These are phyloP conservation scores for Malus orientalis DNA, from an alignment of 306 rosid species.

Conservation along the genomic window DNA sequence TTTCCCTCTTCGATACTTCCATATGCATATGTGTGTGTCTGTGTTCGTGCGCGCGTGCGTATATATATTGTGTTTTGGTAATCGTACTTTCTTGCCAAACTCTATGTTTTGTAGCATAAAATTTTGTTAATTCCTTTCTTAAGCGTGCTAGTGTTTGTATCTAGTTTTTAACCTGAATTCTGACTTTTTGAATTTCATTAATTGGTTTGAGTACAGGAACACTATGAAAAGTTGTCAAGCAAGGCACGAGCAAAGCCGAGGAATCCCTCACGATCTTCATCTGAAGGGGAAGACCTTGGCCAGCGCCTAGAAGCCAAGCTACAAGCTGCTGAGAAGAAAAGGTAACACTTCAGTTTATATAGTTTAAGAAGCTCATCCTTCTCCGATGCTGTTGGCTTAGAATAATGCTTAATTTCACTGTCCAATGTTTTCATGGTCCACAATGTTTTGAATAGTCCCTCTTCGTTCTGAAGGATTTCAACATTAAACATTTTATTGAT, in stretches of 20 bases:
- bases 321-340: constrained; percentile 88
- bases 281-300: constrained; percentile 66
- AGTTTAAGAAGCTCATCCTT: background rate
- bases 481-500: background rate
- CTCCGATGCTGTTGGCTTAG: background rate
- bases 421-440: background rate
- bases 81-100: background rate
- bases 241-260: constrained; percentile 86
- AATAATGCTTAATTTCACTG: background rate
- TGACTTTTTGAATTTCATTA: background rate
- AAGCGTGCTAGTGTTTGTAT: background rate
- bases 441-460: background rate
- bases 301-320: constrained; percentile 90
- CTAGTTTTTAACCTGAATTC: background rate
- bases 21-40: too few species aligned
- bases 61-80: too few species aligned
- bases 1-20: background rate
- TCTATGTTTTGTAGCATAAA: background rate
- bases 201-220: constrained; percentile 42
- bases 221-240: constrained; percentile 67
- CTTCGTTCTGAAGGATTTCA: background rate
- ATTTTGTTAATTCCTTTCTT: background rate
- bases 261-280: constrained; percentile 62
- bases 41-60: too few species aligned
- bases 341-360: constrained; percentile 25